These are phyloP conservation scores for Zygosaccharomyces pseudobailii DNA, from an alignment of 1,139 yeast genomes.

Conservation along the genomic window DNA sequence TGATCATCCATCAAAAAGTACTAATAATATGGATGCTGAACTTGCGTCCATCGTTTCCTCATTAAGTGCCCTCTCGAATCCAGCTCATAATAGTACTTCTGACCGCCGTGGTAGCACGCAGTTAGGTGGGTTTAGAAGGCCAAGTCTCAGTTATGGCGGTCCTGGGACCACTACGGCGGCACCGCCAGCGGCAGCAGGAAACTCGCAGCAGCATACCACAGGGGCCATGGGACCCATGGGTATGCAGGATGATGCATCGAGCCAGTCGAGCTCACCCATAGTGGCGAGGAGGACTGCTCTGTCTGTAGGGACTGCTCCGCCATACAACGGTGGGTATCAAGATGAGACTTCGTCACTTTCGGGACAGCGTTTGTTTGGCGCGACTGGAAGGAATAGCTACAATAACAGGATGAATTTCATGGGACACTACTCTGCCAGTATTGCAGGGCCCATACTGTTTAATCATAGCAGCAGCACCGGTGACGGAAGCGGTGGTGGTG, in stretches of 20 bases:
- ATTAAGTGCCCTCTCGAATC: constrained; percentile 31
- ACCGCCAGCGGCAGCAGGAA: not conserved
- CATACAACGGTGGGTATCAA: constrained; percentile 8
- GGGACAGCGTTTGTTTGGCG: constrained; percentile 4
- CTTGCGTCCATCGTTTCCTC: constrained; percentile 35
- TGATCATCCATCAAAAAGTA: not conserved
- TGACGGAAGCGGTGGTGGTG: constrained; percentile 18
- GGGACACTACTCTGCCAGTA: constrained; percentile 29
- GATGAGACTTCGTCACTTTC: constrained; percentile 7
- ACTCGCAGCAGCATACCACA: not conserved
- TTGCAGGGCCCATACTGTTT: constrained; percentile 24
- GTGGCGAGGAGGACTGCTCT: constrained; percentile 20
- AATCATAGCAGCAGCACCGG: constrained; percentile 4
- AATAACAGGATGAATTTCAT: constrained; percentile 11
- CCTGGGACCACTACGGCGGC: not conserved
- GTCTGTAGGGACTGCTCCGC: constrained; percentile 28
- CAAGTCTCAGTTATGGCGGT: constrained; percentile 21
- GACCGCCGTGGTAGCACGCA: constrained; percentile 11
- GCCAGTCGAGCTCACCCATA: constrained; percentile 3
- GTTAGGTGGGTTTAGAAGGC: constrained; percentile 33
- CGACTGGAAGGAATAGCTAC: constrained; percentile 5
- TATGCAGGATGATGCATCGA: constrained; percentile 1
- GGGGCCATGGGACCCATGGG: constrained; percentile 4
- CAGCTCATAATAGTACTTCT: constrained; percentile 7
- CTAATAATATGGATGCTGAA: constrained; percentile 27